Evolutionary conservation across 768 basidiomycete genomes (phyloP).

Genomic region (Russula earlei): DNA sequence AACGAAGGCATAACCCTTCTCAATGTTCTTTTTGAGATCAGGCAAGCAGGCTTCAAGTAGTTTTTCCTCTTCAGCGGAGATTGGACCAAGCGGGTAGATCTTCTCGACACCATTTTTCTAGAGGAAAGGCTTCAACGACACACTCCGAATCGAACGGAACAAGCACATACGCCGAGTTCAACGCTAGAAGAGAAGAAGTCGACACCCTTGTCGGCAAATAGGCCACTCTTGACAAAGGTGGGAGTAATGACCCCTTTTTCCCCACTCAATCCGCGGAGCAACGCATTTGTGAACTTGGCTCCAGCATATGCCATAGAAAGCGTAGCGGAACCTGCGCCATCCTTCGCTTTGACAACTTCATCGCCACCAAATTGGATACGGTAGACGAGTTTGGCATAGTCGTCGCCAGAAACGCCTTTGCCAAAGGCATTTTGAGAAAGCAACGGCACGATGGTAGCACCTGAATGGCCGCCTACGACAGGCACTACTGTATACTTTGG

Average conservation of each 20-base stretch:
- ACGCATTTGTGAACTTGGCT: constrained; percentile 54
- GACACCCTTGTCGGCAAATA: constrained; percentile 78
- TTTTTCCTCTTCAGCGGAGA: constrained; percentile 77
- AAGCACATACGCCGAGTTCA: constrained; percentile 75
- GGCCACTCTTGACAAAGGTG: constrained; percentile 82
- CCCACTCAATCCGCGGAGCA: constrained; percentile 55
- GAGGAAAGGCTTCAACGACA: constrained; percentile 10
- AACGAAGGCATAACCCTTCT: constrained; percentile 82
- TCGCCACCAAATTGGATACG: constrained; percentile 98
- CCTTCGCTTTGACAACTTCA: constrained; percentile 98
- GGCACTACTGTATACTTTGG: constrained; percentile 66
- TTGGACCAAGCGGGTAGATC: constrained; percentile 74
- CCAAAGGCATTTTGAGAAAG: constrained; percentile 74
- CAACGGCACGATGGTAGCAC: constrained; percentile 94
- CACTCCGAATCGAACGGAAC: neutral
- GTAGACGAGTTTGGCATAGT: constrained; percentile 70
- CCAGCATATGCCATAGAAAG: constrained; percentile 75
- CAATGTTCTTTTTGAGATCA: constrained; percentile 95
- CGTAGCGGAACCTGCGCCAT: constrained; percentile 68
- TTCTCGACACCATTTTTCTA: constrained; percentile 83
- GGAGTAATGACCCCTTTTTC: constrained; percentile 66
- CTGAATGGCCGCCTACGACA: constrained; percentile 93
- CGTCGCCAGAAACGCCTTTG: constrained; percentile 65
- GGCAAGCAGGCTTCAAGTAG: constrained; percentile 82
- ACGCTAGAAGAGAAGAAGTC: constrained; percentile 93